These are phyloP conservation scores for Scheffersomyces quercinus DNA, from an alignment of 1,139 yeast genomes.

Conservation along the genomic window DNA sequence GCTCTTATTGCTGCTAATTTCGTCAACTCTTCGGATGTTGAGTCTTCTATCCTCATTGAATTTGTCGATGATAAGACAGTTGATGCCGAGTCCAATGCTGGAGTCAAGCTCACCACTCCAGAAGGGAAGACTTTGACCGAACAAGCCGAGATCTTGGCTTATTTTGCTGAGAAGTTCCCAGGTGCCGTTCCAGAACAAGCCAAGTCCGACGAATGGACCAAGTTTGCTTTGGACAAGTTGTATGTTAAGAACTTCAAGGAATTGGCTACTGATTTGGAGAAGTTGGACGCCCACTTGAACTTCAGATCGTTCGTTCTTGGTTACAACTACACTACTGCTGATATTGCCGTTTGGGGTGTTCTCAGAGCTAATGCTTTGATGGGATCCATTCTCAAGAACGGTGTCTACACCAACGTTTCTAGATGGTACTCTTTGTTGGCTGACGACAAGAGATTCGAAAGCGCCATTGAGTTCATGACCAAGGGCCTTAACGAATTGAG, in stretches of 20 bases:
- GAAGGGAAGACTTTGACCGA: conserved; percentile 47
- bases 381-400: conserved; percentile 85
- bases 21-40: conserved; percentile 53
- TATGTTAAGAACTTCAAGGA: conserved; percentile 86
- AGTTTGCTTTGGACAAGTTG: conserved; percentile 67
- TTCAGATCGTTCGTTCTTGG: conserved; percentile 81
- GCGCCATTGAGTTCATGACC: conserved; percentile 64
- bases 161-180: conserved; percentile 51
- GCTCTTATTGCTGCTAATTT: conserved; percentile 76
- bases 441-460: conserved; percentile 64
- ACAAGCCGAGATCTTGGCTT: conserved; percentile 44
- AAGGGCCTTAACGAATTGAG: conserved; percentile 73
- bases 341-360: conserved; percentile 90
- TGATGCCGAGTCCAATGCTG: conserved; percentile 41
- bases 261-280: conserved; percentile 74
- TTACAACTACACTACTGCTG: conserved; percentile 67
- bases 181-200: conserved; percentile 29
- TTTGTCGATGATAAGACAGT: conserved; percentile 63
- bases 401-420: conserved; percentile 78
- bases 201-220: conserved; percentile 59
- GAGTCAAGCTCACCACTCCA: conserved; percentile 45
- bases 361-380: conserved; percentile 90
- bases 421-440: conserved; percentile 91
- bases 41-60: conserved; percentile 56
- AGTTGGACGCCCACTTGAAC: conserved; percentile 79